Evolutionary conservation across 2,329 filamentous ascomycete species (phyloP).

Genomic region (Hymenoscyphus occultus): DNA sequence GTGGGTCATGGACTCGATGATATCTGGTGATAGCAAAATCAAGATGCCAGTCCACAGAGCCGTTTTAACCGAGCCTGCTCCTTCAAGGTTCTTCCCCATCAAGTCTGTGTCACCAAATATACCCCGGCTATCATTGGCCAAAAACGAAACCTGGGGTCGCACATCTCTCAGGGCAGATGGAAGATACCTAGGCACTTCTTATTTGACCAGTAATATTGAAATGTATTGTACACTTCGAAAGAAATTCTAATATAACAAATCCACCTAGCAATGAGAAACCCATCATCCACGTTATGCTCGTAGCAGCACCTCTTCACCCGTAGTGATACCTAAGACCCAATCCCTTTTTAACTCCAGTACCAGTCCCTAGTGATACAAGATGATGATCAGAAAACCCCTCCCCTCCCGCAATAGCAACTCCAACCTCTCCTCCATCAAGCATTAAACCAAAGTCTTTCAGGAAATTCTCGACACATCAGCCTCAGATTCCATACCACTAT

Average conservation of each 20-base stretch:
- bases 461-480: neutral
- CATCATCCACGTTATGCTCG: neutral
- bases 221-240: neutral
- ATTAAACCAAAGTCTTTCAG: neutral
- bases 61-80: neutral
- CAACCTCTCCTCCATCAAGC: neutral
- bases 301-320: neutral
- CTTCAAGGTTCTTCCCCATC: neutral
- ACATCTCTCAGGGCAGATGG: no score
- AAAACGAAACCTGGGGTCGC: neutral
- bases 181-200: neutral
- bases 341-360: slow-evolving; percentile 1
- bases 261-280: neutral
- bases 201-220: neutral
- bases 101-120: neutral
- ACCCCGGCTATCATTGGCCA: neutral
- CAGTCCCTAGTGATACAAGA: neutral
- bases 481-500: slow-evolving; percentile 2
- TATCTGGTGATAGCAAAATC: no score
- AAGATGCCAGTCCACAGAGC: no score
- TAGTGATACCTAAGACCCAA: neutral
- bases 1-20: no score
- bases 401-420: neutral
- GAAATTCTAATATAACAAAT: neutral
- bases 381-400: neutral